phyloP scores from a whole-genome alignment of 495 filamentous ascomycete genomes.

The Penicillium cosmopolitanum region DNA sequence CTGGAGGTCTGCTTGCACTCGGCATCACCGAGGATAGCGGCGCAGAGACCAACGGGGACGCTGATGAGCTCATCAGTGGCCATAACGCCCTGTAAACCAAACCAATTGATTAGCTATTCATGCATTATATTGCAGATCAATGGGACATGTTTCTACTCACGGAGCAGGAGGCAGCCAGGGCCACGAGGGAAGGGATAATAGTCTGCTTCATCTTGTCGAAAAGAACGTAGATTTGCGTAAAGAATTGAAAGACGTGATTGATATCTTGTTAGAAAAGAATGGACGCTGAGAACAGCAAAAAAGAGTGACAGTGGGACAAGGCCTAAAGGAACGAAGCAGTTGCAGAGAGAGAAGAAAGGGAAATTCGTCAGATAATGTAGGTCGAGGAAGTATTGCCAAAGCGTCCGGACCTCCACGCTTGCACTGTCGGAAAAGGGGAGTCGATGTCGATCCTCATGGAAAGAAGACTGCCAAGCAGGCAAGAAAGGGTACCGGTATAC shows the following conservation, averaged over 20 bases:
- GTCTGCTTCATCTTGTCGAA: conserved; percentile 37
- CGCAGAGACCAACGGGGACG: conserved; percentile 32
- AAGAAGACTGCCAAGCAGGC: conserved; percentile 9
- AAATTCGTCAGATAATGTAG: conserved; percentile 8
- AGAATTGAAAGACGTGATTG: conserved; percentile 12
- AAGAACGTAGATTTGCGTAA: conserved; percentile 19
- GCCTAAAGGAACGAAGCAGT: conserved; percentile 23
- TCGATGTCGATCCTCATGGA: conserved; percentile 14
- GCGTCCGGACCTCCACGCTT: conserved; percentile 1
- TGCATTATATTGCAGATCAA: background rate
- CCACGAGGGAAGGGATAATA: conserved; percentile 30
- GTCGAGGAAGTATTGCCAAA: background rate
- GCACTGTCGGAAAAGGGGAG: conserved; percentile 7
- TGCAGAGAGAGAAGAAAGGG: conserved; percentile 7
- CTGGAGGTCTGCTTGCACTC: conserved; percentile 28
- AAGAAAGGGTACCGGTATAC: conserved; percentile 1
- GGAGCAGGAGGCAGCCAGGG: conserved; percentile 28
- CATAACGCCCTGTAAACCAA: conserved; percentile 19
- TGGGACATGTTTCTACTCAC: conserved; percentile 9
- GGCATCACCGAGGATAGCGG: conserved; percentile 30
- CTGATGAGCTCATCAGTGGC: conserved; percentile 30
- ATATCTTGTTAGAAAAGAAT: conserved; percentile 22
- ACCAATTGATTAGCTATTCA: conserved; percentile 4
- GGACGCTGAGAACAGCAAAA: conserved; percentile 33
- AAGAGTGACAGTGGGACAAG: conserved; percentile 24